Base-by-base conservation (phyloP, 1,139 yeast genomes). In the Pichia sp. region DNA sequence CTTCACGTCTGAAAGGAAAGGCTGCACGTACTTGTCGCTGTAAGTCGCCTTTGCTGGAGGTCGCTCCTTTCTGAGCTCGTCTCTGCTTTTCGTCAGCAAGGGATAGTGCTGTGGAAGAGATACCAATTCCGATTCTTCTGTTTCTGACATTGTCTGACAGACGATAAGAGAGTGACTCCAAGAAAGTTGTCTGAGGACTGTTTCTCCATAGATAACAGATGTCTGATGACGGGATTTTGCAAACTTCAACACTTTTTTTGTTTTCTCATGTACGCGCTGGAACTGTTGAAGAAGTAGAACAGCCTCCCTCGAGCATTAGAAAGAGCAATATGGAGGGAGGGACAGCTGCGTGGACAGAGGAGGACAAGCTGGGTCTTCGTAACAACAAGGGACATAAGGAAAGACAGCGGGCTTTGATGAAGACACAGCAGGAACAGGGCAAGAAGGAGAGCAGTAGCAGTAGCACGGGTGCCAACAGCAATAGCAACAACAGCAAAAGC, bases 101-200 rank as follows among this genome's bases (percentile, higher is more conserved):
- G 68, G 68, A 40, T 53, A 65, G 47, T 61, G 57, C 1, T 57
- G 45, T 1, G 67, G 68, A 8, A 65, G 44, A 11, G 53, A 26
- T 16, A 42, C 45, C 15, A 23, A 23, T 23, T 23, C 26, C 26
- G 11, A 15, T 19, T 42, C 30, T 19, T 23, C 15, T 49, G 32
- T 61, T 47, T n/a, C 41, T 47, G 19, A 51, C 43, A 11, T 30
- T 16, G 15, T 44, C 15, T 36, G 8, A n/a, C 7, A 5, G 7
- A 26, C 29, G 29, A 26, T 26, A 26, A 5, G 29, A 23, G 26
- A 23, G 29, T 26, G 29, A 5, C 29, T 26, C 29, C 29, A 4
- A 26, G 29, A 26, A 26, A 5, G 7, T 26, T 26, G 5, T 26
- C 29, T 26, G 29, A 5, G 7, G 29, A 5, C 29, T 26, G 29